These are phyloP conservation scores for Vitis hybrid DNA, from an alignment of 177 flowering plant species.

Conservation along the genomic window DNA sequence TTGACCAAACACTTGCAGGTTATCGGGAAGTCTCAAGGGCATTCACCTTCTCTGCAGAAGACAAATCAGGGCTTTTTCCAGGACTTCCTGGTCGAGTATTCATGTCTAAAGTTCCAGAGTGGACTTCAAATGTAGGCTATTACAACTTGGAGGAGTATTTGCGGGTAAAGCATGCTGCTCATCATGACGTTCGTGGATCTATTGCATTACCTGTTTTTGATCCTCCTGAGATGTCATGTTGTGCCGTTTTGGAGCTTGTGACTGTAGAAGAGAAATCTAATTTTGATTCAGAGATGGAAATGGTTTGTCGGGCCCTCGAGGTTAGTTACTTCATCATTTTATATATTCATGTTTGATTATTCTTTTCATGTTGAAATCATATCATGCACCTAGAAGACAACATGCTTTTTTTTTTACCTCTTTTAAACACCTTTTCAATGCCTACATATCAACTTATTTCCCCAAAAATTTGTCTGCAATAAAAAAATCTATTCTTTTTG, in stretches of 20 bases:
- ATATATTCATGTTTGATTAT: background rate
- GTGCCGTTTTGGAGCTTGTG: conserved; percentile 85
- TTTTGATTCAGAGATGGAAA: conserved; percentile 74
- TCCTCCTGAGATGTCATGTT: conserved; percentile 48
- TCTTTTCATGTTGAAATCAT: background rate
- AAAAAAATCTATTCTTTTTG: no score
- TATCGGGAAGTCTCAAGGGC: conserved; percentile 81
- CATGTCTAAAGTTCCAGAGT: conserved; percentile 73
- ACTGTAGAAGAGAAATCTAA: conserved; percentile 63
- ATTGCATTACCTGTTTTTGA: conserved; percentile 78
- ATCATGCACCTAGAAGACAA: no score
- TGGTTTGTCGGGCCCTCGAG: conserved; percentile 70
- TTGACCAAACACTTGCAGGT: conserved; percentile 67
- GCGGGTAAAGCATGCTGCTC: conserved; percentile 59
- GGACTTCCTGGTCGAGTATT: conserved; percentile 96
- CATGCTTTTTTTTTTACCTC: no score
- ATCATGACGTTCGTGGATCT: conserved; percentile 77
- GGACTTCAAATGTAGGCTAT: conserved; percentile 83
- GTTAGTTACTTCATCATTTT: conserved; percentile 30
- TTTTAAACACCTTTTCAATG: no score
- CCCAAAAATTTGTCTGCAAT: no score
- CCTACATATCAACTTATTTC: no score
- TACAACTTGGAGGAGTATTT: conserved; percentile 65
- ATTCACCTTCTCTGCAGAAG: conserved; percentile 66
- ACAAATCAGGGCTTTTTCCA: conserved; percentile 36